Evolutionary conservation across 305 asterid species (phyloP), one percentile per base, ranked within the genome.

Genomic region (Ajuga reptans): DNA sequence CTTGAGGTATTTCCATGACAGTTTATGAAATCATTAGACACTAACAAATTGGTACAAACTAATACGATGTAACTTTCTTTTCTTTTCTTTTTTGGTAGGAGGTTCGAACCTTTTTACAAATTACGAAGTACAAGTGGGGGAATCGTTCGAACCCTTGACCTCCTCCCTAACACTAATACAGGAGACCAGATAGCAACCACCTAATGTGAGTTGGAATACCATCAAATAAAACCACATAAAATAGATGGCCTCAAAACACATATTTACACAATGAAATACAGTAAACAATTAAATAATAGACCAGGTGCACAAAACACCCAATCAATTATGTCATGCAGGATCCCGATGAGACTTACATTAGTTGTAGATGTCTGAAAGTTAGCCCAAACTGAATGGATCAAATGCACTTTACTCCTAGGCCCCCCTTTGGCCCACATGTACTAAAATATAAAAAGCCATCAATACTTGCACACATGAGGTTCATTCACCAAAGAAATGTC

Each of bases 311-410:
- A 58, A 42, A 8, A 54, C 31, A 14, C 41, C 27, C 41, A 47
- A 55, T 1, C 59, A 61, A 65, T 54, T 36, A 69, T 15, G 16
- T 4, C 14, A n/a, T 55, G 54, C 17, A 66, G 58, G 60, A 60
- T 66, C 57, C 29, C 50, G 58, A 65, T 42, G 43, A 54, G 49
- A 60, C 76, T 72, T 55, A 72, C 98, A 81, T 91, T 89, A 79
- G 78, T 78, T 63, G 87, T 62, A 42, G 88, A 87, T 34, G 90
- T 86, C 86, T 91, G 98, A 81, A 91, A 89, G 77, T 91, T 91
- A 47, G 89, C 96, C 97, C 96, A 91, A 58, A 91, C 81, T 24
- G 97, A 91, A 81, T 91, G 97, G 62, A 91, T 79, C 77, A 89
- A 79, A 80, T 86, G 84, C 73, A 78, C 69, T 74, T 86, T 74